phyloP scores from a whole-genome alignment of 257 asterid genomes.

The Petrea volubilis region DNA sequence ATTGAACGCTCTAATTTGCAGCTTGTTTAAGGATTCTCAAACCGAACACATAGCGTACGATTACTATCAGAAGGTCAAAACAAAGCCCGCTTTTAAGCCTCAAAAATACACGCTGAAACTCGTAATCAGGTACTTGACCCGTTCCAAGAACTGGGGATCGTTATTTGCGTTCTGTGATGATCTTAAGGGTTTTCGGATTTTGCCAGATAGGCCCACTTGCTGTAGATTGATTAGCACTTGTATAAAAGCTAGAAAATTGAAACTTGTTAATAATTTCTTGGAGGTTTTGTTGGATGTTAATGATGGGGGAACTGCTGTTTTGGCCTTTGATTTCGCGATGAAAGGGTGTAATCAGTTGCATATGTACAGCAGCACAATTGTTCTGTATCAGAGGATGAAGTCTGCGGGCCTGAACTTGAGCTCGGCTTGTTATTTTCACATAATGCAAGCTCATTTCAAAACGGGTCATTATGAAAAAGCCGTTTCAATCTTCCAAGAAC shows the following conservation, averaged over 20 bases:
- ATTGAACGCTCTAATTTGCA: constrained; percentile 56
- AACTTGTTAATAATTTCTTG: constrained; percentile 55
- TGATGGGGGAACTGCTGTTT: constrained; percentile 45
- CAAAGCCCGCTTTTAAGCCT: constrained; percentile 48
- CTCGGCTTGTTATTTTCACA: constrained; percentile 49
- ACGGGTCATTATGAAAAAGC: constrained; percentile 41
- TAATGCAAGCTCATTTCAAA: constrained; percentile 74
- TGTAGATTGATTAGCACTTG: constrained; percentile 58
- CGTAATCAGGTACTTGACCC: constrained; percentile 63
- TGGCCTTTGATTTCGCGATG: constrained; percentile 77
- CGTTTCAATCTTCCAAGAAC: constrained; percentile 47
- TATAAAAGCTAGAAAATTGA: constrained; percentile 70
- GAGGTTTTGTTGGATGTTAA: constrained; percentile 33
- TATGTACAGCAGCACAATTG: constrained; percentile 68
- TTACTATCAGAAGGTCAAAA: constrained; percentile 59
- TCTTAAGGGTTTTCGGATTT: constrained; percentile 39
- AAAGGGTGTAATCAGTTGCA: constrained; percentile 82
- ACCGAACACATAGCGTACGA: constrained; percentile 62
- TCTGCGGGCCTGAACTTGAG: constrained; percentile 42
- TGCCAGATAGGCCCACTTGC: constrained; percentile 61
- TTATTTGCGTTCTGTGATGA: constrained; percentile 52
- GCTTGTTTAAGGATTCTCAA: constrained; percentile 56
- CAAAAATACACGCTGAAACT: constrained; percentile 56
- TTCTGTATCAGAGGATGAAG: constrained; percentile 50
- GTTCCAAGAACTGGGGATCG: constrained; percentile 55